phyloP scores from a whole-genome alignment of 2,329 filamentous ascomycete species.

The Chalaropsis thielavioides region DNA sequence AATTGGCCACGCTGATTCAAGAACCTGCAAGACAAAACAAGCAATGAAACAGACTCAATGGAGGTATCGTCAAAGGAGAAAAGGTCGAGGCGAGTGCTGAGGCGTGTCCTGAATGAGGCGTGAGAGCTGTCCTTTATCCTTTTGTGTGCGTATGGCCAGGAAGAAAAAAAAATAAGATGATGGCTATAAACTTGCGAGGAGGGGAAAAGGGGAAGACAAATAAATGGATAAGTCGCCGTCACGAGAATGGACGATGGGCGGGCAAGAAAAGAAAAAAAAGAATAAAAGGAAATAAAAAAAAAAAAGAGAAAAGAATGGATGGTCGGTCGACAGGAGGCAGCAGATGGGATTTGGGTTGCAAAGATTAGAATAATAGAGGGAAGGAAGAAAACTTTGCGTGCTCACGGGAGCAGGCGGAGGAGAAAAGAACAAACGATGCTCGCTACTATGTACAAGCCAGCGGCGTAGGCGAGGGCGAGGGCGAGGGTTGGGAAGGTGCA shows the following conservation, averaged over 20 bases:
- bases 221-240: background rate
- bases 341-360: background rate
- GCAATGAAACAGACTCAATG: too few relatives aligned
- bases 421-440: too few relatives aligned
- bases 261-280: background rate
- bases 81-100: background rate
- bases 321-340: background rate
- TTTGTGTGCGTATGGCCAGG: background rate
- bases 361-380: background rate
- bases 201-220: background rate
- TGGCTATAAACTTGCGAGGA: too few relatives aligned
- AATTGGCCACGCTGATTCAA: too few relatives aligned
- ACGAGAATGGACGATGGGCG: background rate
- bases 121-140: background rate
- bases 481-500: too few relatives aligned
- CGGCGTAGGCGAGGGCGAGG: too few relatives aligned
- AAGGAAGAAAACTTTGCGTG: background rate
- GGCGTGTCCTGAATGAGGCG: background rate
- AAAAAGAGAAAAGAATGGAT: background rate
- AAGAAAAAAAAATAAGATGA: too few relatives aligned
- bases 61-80: background rate
- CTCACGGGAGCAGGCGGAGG: too few relatives aligned
- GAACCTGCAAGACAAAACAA: too few relatives aligned
- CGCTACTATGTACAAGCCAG: too few relatives aligned
- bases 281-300: background rate